phyloP scores from a whole-genome alignment of 257 asterid genomes.

The Solanum chiquidenum region DNA sequence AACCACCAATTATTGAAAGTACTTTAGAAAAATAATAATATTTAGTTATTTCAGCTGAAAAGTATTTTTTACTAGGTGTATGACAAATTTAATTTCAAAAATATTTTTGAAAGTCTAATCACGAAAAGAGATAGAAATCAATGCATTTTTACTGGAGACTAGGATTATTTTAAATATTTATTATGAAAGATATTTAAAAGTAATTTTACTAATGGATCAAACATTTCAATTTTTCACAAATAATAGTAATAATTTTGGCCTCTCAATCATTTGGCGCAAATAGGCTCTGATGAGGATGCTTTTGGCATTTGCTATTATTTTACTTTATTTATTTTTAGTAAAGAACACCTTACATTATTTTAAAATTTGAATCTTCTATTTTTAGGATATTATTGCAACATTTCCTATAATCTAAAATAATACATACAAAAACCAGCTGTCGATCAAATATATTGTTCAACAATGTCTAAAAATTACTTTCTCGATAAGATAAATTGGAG shows the following conservation, averaged over 20 bases:
- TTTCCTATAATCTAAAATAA: not conserved
- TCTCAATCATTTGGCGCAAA: not conserved
- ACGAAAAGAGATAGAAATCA: not conserved
- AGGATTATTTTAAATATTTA: too few relatives aligned
- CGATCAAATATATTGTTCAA: not conserved
- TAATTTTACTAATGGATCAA: not conserved
- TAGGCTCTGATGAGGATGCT: not conserved
- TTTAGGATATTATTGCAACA: not conserved
- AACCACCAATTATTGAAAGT: conserved; percentile 25
- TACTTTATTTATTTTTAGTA: not conserved
- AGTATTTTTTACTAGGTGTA: not conserved
- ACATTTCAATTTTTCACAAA: not conserved
- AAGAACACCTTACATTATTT: not conserved
- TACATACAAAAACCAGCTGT: not conserved
- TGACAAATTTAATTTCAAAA: too few relatives aligned
- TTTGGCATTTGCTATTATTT: not conserved
- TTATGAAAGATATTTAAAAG: not conserved
- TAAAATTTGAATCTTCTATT: not conserved
- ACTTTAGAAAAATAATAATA: not conserved
- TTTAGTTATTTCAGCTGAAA: not conserved
- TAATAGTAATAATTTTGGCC: not conserved
- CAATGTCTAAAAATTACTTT: not conserved
- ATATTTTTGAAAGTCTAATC: not conserved
- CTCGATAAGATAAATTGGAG: too few relatives aligned
- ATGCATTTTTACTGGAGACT: not conserved